phyloP scores from a whole-genome alignment of 768 basidiomycete species.

The Xanthoconium stramineum region DNA sequence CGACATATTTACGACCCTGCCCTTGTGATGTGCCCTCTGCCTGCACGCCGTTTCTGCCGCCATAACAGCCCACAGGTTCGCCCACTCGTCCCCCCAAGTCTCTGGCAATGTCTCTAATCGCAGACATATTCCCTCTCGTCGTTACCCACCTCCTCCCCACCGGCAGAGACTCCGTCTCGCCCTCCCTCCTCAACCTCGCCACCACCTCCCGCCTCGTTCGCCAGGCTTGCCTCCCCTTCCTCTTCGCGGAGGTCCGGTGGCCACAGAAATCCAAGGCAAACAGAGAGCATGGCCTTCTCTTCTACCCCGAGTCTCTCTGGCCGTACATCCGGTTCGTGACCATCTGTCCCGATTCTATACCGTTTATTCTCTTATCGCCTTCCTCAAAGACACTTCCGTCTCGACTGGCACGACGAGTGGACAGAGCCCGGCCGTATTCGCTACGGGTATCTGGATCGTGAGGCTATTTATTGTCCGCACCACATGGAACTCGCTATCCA shows the following conservation, averaged over 20 bases:
- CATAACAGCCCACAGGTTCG: not conserved
- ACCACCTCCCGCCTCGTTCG: slow-evolving; percentile 25
- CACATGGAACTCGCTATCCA: slow-evolving; percentile 24
- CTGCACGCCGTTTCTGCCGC: slow-evolving; percentile 2
- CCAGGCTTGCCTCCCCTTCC: slow-evolving; percentile 29
- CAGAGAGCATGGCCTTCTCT: slow-evolving; percentile 23
- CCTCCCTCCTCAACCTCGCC: slow-evolving; percentile 24
- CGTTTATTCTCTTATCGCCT: not conserved
- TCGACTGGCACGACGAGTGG: slow-evolving; percentile 37
- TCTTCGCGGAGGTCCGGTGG: slow-evolving; percentile 34
- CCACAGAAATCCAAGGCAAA: slow-evolving; percentile 29
- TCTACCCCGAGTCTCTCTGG: slow-evolving; percentile 31
- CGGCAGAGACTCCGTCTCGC: not conserved
- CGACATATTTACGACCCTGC: slow-evolving; percentile 17
- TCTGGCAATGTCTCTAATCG: slow-evolving; percentile 29
- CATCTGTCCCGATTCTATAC: too few species aligned
- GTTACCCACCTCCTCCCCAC: slow-evolving; percentile 23
- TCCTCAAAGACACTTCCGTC: slow-evolving; percentile 26
- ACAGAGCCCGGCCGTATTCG: slow-evolving; percentile 35
- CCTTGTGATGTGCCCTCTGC: slow-evolving; percentile 11
- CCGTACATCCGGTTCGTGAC: slow-evolving; percentile 27
- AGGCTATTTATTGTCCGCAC: slow-evolving; percentile 30
- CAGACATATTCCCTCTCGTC: slow-evolving; percentile 34
- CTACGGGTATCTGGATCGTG: slow-evolving; percentile 30
- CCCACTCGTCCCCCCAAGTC: not conserved